phyloP scores from a whole-genome alignment of 2,329 filamentous ascomycete genomes.

The Trematosphaeria pertusa region DNA sequence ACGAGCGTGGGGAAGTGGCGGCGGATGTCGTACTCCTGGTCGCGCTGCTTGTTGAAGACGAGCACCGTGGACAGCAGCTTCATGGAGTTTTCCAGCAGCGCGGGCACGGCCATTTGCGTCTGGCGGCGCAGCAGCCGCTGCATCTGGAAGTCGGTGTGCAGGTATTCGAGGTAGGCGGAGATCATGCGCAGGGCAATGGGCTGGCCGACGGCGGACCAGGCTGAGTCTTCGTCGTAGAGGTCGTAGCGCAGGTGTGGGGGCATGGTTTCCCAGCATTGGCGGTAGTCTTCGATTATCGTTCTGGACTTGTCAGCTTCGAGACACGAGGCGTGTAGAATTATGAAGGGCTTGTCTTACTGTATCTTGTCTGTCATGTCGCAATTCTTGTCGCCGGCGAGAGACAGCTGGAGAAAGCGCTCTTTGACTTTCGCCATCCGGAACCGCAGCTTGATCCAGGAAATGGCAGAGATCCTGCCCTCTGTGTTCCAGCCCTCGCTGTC shows the following conservation, averaged over 20 bases:
- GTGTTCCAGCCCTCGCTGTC: slow-evolving; percentile 43
- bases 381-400: slow-evolving; percentile 39
- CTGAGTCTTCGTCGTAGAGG: slow-evolving; percentile 39
- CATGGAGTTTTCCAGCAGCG: slow-evolving; percentile 40
- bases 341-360: too few relatives aligned
- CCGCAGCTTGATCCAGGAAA: slow-evolving; percentile 36
- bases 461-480: slow-evolving; percentile 31
- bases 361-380: slow-evolving; percentile 37
- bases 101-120: slow-evolving; percentile 39
- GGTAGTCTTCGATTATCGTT: slow-evolving; percentile 35
- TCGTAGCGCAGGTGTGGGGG: slow-evolving; percentile 44
- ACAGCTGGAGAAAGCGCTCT: slow-evolving; percentile 41
- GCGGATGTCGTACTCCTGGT: slow-evolving; percentile 35
- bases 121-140: slow-evolving; percentile 43
- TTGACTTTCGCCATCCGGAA: slow-evolving; percentile 36
- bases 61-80: slow-evolving; percentile 41
- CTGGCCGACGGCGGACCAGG: slow-evolving; percentile 35
- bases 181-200: slow-evolving; percentile 35
- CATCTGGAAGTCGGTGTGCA: slow-evolving; percentile 43
- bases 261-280: slow-evolving; percentile 34
- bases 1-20: slow-evolving; percentile 43
- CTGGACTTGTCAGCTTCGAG: slow-evolving; percentile 24
- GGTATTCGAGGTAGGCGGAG: slow-evolving; percentile 41
- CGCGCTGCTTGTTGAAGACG: slow-evolving; percentile 41
- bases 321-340: too few relatives aligned